Evolutionary conservation across 108 stramenopile genomes (phyloP).

Genomic region (Thalassiosira profunda): DNA sequence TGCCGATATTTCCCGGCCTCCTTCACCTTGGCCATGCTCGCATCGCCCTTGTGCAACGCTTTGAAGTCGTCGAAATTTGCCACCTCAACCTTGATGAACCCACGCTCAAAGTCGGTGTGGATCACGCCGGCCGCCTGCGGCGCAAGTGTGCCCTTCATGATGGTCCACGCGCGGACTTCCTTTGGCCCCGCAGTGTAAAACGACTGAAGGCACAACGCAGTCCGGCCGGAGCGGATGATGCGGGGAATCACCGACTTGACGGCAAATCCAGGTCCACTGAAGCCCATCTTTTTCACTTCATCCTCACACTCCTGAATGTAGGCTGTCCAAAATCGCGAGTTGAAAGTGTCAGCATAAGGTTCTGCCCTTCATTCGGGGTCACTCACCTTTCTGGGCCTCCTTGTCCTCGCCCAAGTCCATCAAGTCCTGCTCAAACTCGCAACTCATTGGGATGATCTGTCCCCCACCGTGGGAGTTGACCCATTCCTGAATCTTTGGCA

Average conservation of each 20-base stretch:
- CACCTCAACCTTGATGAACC: constrained; percentile 99
- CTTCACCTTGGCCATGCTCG: constrained; percentile 97
- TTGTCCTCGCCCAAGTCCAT: constrained; percentile 80
- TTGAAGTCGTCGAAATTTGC: constrained; percentile 97
- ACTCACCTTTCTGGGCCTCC: constrained; percentile 70
- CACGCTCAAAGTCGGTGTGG: constrained; percentile 99
- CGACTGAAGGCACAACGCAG: constrained; percentile 94
- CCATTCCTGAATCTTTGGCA: constrained; percentile 96
- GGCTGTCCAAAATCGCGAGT: constrained; percentile 36
- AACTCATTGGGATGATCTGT: constrained; percentile 97
- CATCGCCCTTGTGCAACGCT: constrained; percentile 86
- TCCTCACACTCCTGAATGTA: constrained; percentile 85
- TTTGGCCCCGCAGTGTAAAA: constrained; percentile 99
- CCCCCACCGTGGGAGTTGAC: constrained; percentile 97
- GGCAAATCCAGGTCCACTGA: constrained; percentile 88
- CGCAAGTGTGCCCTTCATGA: constrained; percentile 92
- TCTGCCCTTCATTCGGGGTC: no score
- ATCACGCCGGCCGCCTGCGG: constrained; percentile 99
- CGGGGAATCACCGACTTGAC: constrained; percentile 94
- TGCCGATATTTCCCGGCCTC: constrained; percentile 98
- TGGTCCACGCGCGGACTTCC: constrained; percentile 99
- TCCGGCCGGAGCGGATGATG: constrained; percentile 96
- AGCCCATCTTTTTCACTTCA: constrained; percentile 82
- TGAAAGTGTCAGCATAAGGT: constrained; percentile 4
- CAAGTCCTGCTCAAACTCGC: constrained; percentile 97